Evolutionary conservation across 495 filamentous ascomycete genomes (phyloP), one percentile per base, ranked within the genome.

Genomic region (Oleoguttula mirabilis): DNA sequence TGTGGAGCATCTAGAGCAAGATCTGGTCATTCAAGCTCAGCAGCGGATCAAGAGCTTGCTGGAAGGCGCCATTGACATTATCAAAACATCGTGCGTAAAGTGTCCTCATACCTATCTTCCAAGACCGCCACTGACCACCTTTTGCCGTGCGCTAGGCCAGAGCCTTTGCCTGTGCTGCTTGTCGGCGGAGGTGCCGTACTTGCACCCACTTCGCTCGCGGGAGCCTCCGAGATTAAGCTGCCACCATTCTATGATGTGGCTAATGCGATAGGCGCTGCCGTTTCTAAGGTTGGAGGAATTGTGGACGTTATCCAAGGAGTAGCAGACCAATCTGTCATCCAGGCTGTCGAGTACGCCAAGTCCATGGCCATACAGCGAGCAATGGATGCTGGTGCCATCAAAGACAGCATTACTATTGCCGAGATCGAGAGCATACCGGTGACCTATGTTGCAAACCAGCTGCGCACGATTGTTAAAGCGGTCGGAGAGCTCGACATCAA

Each of bases 211-310:
- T 39, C 43, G n/a, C 38, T 59, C 21, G 42, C 34, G 38, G 56
- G 49, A n/a, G 49, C 39, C 28, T 47, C 44, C 2, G 20, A 39
- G 12, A 46, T 57, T 8, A 53, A 50, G 30, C 52, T 43, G 23
- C 56, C 56, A 17, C 41, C 54, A 33, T 60, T 47, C 40, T 50
- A 55, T 21, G 51, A 55, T 21, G 67, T 73, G 7, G 72, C 71
- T 0, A 76, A 76, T 52, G 71, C 72, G 0, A 68, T 76, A 27
- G 71, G 72, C 4, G 71, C 72, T 33, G 73, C 73, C 4, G 72
- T 92, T 37, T 65, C 68, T 11, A 64, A 67, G 41, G 68, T 74
- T 19, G 66, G 63, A 19, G 71, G 65, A 3, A 64, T 62, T 7
- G 58, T 69, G 12, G 68, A 71, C 47, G 58, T 64, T 15, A 62